A percentile compares a stretch with the other conserved stretches of the same genome.
phyloP scores from a whole-genome alignment of 73 alveolate genomes.

The Stentor coeruleus region DNA sequence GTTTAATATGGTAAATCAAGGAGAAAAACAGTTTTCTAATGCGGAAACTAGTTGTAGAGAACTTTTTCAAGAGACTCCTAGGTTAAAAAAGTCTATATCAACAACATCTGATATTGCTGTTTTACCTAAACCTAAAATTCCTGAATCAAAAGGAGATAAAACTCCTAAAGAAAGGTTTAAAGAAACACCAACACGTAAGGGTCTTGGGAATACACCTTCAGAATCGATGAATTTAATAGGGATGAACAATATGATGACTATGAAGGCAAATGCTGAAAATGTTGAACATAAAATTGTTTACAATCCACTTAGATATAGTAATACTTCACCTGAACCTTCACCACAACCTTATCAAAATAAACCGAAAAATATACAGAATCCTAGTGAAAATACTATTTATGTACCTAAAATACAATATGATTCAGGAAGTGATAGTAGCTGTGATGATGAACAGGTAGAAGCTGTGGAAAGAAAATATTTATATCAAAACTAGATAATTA shows the following conservation, averaged over 20 bases:
- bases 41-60: not conserved
- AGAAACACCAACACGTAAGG: not conserved
- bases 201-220: not conserved
- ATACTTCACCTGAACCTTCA: not conserved
- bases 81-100: not conserved
- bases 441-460: conserved; percentile 6
- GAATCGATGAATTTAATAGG: not conserved
- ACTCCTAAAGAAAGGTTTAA: not conserved
- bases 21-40: not conserved
- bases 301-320: not conserved
- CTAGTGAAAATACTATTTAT: conserved; percentile 12
- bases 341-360: not conserved
- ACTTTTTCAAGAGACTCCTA: not conserved
- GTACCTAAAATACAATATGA: conserved; percentile 22
- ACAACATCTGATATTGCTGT: not conserved
- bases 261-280: too few relatives aligned
- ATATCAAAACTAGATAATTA: too few relatives aligned
- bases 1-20: not conserved
- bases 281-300: not conserved
- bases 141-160: not conserved
- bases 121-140: not conserved
- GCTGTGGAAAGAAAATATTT: conserved; percentile 19
- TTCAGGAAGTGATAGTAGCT: not conserved
- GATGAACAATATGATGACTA: too few relatives aligned
- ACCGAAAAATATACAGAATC: not conserved